Conservation (phyloP, 306 rosid species). For the Sechiopsis laciniata region DNA sequence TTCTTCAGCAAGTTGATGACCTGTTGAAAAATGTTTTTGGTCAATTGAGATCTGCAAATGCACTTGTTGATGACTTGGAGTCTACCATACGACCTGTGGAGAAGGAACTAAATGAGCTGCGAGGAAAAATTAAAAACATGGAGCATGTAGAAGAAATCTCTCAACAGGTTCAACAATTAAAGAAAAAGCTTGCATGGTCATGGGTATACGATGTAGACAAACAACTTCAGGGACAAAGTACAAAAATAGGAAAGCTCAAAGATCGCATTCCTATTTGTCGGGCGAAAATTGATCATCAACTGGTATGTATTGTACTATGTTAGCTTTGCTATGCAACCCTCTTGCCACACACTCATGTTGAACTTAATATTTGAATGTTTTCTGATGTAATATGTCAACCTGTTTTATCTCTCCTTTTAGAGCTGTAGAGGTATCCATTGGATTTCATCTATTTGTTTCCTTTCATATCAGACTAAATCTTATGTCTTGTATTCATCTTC, state of each 20-base stretch:
- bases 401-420: background rate
- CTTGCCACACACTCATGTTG: background rate
- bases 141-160: constrained; percentile 77
- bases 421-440: background rate
- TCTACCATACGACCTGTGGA: constrained; percentile 65
- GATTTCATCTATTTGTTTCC: background rate
- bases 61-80: constrained; percentile 58
- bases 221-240: constrained; percentile 45
- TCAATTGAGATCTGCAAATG: constrained; percentile 45
- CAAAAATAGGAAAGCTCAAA: constrained; percentile 51
- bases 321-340: background rate
- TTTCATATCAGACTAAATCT: constrained; percentile 1
- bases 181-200: constrained; percentile 92
- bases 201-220: constrained; percentile 80
- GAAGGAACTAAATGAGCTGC: constrained; percentile 68
- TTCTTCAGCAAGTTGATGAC: constrained; percentile 88
- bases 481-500: background rate
- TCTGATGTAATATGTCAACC: background rate
- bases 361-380: background rate
- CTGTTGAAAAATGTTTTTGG: constrained; percentile 58
- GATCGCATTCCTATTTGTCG: constrained; percentile 70
- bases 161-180: constrained; percentile 52
- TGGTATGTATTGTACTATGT: constrained; percentile 34
- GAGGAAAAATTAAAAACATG: constrained; percentile 66
- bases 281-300: constrained; percentile 55